Conservation (phyloP, 2,329 filamentous ascomycete genomes). For the Penicillium paneum region DNA sequence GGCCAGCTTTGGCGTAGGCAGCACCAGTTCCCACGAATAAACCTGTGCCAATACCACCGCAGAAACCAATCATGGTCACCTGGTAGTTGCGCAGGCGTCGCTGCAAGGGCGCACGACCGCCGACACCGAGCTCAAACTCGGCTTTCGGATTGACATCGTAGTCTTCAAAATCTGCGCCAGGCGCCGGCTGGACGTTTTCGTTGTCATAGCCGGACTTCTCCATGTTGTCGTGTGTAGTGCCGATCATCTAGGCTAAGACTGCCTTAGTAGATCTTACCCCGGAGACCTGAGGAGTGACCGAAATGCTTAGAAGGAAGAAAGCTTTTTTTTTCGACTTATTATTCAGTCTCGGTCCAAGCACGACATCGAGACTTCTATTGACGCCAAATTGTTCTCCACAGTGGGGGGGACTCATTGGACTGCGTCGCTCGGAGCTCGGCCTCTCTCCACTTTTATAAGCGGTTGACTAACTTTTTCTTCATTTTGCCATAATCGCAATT, state of each 20-base stretch:
- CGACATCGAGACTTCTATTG: constrained; percentile 10
- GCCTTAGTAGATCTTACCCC: background rate
- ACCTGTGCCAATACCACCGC: constrained; percentile 60
- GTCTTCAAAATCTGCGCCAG: constrained; percentile 4
- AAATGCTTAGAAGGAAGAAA: constrained; percentile 1
- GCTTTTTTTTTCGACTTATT: constrained; percentile 11
- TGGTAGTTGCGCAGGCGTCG: constrained; percentile 36
- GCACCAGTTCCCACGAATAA: constrained; percentile 78
- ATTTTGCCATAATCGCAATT: background rate
- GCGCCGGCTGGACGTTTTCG: constrained; percentile 16
- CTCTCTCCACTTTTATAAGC: constrained; percentile 13
- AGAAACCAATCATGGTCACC: constrained; percentile 35
- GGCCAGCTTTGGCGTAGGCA: constrained; percentile 67
- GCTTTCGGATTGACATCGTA: constrained; percentile 21
- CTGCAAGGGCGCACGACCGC: constrained; percentile 33
- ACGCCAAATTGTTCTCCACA: constrained; percentile 9
- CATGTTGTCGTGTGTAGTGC: constrained; percentile 1
- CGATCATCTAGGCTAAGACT: background rate
- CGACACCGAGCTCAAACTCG: constrained; percentile 33
- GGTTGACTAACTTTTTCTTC: constrained; percentile 12
- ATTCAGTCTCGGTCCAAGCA: constrained; percentile 11
- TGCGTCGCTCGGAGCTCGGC: background rate
- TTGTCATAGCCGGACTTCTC: constrained; percentile 16
- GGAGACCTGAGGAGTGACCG: background rate
- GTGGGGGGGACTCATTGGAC: constrained; percentile 15